A percentile compares a stretch with the other conserved stretches of the same genome.
Conservation (phyloP, 2,329 filamentous ascomycete genomes). For the Paecilomyces fulvus region DNA sequence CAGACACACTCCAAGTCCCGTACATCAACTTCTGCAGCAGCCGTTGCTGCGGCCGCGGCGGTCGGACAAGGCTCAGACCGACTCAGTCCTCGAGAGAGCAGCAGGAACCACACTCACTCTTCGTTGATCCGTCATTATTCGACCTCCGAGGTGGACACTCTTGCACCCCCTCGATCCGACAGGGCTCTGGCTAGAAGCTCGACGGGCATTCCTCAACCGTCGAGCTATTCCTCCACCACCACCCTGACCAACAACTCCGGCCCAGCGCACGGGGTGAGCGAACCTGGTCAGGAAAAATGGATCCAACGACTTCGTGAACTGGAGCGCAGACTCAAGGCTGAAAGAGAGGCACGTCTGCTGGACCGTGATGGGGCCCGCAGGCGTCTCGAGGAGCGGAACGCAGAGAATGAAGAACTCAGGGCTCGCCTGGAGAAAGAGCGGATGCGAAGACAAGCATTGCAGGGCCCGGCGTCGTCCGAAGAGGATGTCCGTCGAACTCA, state of each 20-base stretch:
- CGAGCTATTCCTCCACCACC: conserved; percentile 23
- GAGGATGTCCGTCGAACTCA: not conserved
- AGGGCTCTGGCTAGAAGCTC: conserved; percentile 21
- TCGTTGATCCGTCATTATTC: conserved; percentile 49
- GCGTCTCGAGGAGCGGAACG: conserved; percentile 65
- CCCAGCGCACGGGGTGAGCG: conserved; percentile 14
- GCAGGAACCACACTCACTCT: conserved; percentile 27
- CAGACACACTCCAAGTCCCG: conserved; percentile 53
- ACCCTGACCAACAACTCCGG: conserved; percentile 20
- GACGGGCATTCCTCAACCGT: conserved; percentile 26
- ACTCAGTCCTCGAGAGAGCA: conserved; percentile 13
- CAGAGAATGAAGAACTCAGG: conserved; percentile 63
- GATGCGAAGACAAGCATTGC: conserved; percentile 20
- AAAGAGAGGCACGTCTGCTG: conserved; percentile 75
- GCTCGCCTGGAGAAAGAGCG: conserved; percentile 55
- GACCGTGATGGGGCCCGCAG: conserved; percentile 78
- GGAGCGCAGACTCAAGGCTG: conserved; percentile 79
- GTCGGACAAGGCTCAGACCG: conserved; percentile 27
- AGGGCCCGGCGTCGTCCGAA: not conserved
- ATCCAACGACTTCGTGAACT: conserved; percentile 77
- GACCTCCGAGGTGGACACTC: conserved; percentile 40
- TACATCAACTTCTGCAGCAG: conserved; percentile 37
- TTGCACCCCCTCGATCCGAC: conserved; percentile 17
- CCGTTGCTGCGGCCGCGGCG: conserved; percentile 28
- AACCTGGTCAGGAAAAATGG: conserved; percentile 63